Percentiles rank a stretch among this genome's conserved stretches.
Evolutionary conservation across 495 filamentous ascomycete genomes (phyloP).

Genomic region (Cetradonia linearis): DNA sequence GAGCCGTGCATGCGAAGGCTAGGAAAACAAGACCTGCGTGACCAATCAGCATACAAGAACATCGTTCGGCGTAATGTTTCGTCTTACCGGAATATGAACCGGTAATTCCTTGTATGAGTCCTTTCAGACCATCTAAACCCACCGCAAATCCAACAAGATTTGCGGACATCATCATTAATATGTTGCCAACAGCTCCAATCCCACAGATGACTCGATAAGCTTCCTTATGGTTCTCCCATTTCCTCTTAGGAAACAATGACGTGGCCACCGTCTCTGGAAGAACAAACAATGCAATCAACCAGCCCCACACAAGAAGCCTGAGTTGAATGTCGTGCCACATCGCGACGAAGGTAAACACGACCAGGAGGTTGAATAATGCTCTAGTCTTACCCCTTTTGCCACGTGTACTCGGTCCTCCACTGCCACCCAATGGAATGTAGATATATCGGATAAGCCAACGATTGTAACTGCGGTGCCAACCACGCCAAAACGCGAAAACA

Average conservation of each 20-base stretch:
- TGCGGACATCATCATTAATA: constrained; percentile 91
- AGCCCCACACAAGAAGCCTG: constrained; percentile 90
- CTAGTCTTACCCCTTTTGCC: constrained; percentile 36
- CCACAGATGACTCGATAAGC: constrained; percentile 72
- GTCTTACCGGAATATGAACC: constrained; percentile 56
- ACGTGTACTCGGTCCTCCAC: constrained; percentile 28
- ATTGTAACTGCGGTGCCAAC: constrained; percentile 91
- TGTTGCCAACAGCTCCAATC: constrained; percentile 74
- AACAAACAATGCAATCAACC: constrained; percentile 89
- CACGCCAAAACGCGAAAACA: constrained; percentile 85
- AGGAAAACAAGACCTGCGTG: constrained; percentile 59
- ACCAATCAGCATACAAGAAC: not conserved
- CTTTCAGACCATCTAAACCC: constrained; percentile 76
- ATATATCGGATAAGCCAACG: constrained; percentile 91
- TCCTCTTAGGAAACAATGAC: constrained; percentile 56
- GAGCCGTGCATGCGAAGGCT: constrained; percentile 49
- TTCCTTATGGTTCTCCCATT: constrained; percentile 57
- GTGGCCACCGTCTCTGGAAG: constrained; percentile 70
- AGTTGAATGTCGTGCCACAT: constrained; percentile 97
- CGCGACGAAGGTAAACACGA: constrained; percentile 96
- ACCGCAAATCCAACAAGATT: constrained; percentile 94
- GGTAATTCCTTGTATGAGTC: constrained; percentile 62
- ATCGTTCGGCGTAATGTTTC: not conserved
- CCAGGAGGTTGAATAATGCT: constrained; percentile 57
- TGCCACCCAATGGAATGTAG: constrained; percentile 82